A percentile compares a stretch with the other conserved stretches of the same genome.
Evolutionary conservation across 75 land plant species (phyloP).

Genomic region (Pseudotsuga menziesii): DNA sequence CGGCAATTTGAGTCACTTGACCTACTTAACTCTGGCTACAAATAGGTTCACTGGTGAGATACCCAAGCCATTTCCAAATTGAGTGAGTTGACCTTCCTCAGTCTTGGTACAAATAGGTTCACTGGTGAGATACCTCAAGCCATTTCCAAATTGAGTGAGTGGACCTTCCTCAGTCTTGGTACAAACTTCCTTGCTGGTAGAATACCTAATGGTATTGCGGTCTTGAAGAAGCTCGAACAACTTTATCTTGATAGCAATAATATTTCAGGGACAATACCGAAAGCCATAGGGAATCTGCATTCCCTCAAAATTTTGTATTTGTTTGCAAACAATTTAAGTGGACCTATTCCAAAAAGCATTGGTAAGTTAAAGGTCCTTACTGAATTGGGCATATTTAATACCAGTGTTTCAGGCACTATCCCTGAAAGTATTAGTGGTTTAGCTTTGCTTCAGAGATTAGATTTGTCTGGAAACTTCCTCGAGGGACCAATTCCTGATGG

Average conservation of each 20-base stretch:
- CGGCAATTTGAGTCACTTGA: not conserved
- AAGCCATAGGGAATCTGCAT: conserved; percentile 20
- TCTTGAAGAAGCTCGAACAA: conserved; percentile 16
- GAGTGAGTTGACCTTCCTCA: no score
- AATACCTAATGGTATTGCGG: conserved; percentile 32
- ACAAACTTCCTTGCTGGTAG: conserved; percentile 29
- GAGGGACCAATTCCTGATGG: no score
- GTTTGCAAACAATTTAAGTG: conserved; percentile 20
- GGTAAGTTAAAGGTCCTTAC: not conserved
- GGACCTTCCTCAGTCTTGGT: conserved; percentile 12
- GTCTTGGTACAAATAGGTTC: no score
- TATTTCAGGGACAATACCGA: conserved; percentile 34
- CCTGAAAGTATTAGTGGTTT: no score
- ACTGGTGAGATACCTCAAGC: no score
- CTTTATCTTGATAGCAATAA: conserved; percentile 19
- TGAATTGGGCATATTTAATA: no score
- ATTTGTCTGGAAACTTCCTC: no score
- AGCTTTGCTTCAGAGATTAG: no score
- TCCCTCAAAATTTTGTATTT: conserved; percentile 16
- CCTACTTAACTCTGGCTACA: not conserved
- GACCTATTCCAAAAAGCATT: conserved; percentile 22
- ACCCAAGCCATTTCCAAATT: conserved; percentile 26
- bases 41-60: conserved; percentile 30
- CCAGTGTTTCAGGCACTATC: no score
- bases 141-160: no score